Evolutionary conservation across 164 flowering plant species (phyloP), one percentile per base, ranked within the genome.

Genomic region (Vitis cinerea): DNA sequence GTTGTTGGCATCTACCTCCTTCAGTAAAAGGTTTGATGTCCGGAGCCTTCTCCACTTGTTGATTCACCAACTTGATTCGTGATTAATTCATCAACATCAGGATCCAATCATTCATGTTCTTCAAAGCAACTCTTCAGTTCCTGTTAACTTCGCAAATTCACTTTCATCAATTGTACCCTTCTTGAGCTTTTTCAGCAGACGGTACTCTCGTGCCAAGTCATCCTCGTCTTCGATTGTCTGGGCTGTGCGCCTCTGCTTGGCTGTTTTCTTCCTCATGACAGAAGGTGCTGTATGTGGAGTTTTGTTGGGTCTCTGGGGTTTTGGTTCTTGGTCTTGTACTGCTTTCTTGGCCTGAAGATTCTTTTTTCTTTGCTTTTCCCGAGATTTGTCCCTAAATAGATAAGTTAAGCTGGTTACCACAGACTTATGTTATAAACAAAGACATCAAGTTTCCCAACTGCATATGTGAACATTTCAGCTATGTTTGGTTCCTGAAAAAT

Each of bases 331-430:
- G 64, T 70, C 65, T 10, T 69, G 72, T 17, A 72, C 83, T 64
- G 78, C 87, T 73, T 82, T 84, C 77, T 84, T 93, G 16, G 78
- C 85, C 77, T 77, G 80, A 82, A 91, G 61, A 68, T 91, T 95
- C 83, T 84, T 87, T 79, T 85, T 82, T 65, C 99, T 84, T 72
- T 95, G 98, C 66, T 93, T 95, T 79, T 95, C 92, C 1, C 98
- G 90, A 69, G 83, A 77, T 82, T 93, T 91, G 72, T 93, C 98
- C 83, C 99, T 95, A 65, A 13, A 56, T 23, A 62, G 64, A 53
- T 5, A 16, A 9, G 64, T 64, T 5, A 11, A 50, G 65, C 15
- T 23, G 51, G 19, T 65, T 62, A 65, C n/a, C 50, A 23, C 2
- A 16, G 11, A 14, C 53, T 51, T 49, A 49, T 27, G 2, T 8